Conservation (phyloP, 208 protist genomes). For the Endotrypanum monterogeii region DNA sequence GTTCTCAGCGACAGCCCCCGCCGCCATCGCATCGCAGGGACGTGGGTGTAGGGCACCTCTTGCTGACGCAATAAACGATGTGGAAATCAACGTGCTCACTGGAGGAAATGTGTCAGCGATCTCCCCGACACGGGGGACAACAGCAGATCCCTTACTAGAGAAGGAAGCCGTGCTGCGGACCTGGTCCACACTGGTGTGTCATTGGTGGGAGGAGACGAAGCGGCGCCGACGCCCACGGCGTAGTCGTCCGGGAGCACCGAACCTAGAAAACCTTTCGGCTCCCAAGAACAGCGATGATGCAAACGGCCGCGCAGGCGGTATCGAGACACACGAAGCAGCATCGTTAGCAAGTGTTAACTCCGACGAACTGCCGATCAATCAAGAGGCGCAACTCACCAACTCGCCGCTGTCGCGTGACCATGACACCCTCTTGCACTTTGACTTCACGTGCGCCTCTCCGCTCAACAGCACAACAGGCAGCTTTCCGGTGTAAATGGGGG, state of each 20-base stretch:
- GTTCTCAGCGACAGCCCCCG: not conserved
- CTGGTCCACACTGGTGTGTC: conserved; percentile 22
- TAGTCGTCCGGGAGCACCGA: conserved; percentile 1
- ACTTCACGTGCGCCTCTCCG: conserved; percentile 22
- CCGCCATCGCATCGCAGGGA: not conserved
- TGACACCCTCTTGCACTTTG: conserved; percentile 24
- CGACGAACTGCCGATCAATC: conserved; percentile 7
- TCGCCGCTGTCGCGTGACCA: conserved; percentile 19
- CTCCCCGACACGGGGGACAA: not conserved
- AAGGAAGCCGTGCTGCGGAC: conserved; percentile 24
- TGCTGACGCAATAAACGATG: not conserved
- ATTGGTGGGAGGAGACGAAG: conserved; percentile 37
- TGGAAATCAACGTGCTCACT: not conserved
- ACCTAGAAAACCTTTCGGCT: conserved; percentile 4
- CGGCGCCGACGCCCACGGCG: conserved; percentile 17
- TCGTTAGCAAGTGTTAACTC: conserved; percentile 22
- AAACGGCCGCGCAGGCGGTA: not conserved
- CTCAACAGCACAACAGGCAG: conserved; percentile 17
- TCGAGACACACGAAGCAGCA: conserved; percentile 9
- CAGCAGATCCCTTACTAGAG: not conserved
- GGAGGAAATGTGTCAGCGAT: not conserved
- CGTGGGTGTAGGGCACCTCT: not conserved
- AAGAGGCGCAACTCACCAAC: not conserved
- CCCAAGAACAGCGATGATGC: conserved; percentile 1
- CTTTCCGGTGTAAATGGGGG: not conserved